Conservation (phyloP, 306 rosid species). For the Gastrolobium villosum region DNA sequence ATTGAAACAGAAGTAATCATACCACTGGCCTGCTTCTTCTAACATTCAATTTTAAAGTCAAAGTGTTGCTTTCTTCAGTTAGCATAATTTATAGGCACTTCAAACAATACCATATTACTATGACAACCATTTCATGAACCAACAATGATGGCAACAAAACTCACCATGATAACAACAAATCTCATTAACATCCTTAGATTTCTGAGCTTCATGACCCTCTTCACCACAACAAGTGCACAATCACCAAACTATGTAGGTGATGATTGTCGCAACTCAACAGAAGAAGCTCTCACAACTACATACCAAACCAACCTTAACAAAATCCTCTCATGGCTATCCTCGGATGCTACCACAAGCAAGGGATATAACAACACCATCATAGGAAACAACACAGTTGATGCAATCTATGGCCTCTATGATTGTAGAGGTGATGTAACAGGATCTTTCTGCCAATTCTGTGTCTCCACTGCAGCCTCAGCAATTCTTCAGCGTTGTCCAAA, state of each 20-base stretch:
- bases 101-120: background rate
- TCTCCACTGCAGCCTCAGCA: conserved; percentile 3
- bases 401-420: conserved; percentile 30
- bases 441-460: conserved; percentile 43
- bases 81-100: background rate
- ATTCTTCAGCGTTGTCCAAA: conserved; percentile 29
- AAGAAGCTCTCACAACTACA: background rate
- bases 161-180: background rate
- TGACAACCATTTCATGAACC: background rate
- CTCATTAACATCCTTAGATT: background rate
- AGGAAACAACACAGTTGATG: background rate
- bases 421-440: conserved; percentile 18
- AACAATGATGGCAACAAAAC: background rate
- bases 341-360: conserved; percentile 1
- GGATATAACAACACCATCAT: conserved; percentile 16
- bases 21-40: background rate
- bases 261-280: conserved; percentile 21
- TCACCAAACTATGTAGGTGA: background rate
- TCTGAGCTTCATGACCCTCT: background rate
- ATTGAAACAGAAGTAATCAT: background rate
- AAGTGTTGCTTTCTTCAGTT: background rate
- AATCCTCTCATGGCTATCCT: background rate
- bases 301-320: conserved; percentile 33
- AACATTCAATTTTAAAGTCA: background rate
- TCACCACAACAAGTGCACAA: conserved; percentile 24